phyloP scores from a whole-genome alignment of 176 grass and related monocot species.

The Panicum miliaceum region DNA sequence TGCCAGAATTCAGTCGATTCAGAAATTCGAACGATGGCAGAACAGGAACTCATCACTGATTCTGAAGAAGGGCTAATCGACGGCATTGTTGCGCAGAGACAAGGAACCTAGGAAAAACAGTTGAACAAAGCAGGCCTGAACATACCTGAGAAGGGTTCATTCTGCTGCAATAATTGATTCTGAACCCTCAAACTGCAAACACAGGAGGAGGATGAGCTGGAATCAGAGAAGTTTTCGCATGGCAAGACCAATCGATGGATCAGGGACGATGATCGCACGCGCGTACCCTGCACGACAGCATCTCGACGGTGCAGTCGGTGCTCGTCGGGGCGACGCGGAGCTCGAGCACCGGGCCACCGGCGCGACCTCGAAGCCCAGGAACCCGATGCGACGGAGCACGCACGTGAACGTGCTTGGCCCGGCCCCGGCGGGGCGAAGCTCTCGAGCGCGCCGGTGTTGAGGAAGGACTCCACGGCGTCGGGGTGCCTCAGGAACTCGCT shows the following conservation, averaged over 20 bases:
- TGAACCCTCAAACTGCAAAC: slow-evolving; percentile 78
- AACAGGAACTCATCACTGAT: background rate
- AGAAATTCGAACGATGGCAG: background rate
- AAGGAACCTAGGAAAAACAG: background rate
- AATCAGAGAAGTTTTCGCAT: too few species aligned
- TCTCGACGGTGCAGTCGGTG: slow-evolving; percentile 75
- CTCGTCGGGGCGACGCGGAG: slow-evolving; percentile 65
- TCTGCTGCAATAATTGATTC: slow-evolving; percentile 66
- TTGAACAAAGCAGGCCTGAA: background rate
- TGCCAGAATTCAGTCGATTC: slow-evolving; percentile 22
- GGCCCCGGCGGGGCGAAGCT: slow-evolving; percentile 52
- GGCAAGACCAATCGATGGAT: background rate
- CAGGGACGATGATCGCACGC: background rate
- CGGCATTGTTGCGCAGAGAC: background rate
- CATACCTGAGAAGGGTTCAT: slow-evolving; percentile 73
- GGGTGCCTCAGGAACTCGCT: slow-evolving; percentile 71
- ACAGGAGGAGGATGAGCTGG: background rate
- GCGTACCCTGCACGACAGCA: slow-evolving; percentile 82
- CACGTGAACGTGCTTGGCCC: slow-evolving; percentile 54
- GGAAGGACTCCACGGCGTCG: slow-evolving; percentile 69
- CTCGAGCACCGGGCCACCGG: slow-evolving; percentile 82
- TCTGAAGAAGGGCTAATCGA: background rate
- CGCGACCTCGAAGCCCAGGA: slow-evolving; percentile 74
- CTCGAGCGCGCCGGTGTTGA: slow-evolving; percentile 80
- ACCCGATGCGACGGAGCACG: slow-evolving; percentile 67